Evolutionary conservation across 176 grass and related monocot genomes (phyloP).

Genomic region (Carex cristatella): DNA sequence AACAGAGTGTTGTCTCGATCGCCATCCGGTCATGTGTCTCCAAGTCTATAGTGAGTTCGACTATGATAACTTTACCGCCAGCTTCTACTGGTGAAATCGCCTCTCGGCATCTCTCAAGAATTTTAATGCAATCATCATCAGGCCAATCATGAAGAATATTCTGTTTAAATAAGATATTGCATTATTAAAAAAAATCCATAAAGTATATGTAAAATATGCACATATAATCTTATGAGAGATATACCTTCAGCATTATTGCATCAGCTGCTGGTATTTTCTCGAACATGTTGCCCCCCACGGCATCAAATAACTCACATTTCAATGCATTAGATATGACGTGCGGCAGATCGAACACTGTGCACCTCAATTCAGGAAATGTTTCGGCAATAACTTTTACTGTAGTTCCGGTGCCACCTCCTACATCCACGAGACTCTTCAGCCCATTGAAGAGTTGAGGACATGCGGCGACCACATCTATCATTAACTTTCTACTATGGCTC

Average conservation of each 20-base stretch:
- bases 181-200: not conserved
- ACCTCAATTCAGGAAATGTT: not conserved
- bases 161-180: not conserved
- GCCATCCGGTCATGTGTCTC: not conserved
- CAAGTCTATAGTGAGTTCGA: slow-evolving; percentile 2
- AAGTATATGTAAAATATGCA: not conserved
- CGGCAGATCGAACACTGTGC: slow-evolving; percentile 2
- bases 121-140: slow-evolving; percentile 29
- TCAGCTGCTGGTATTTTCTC: not conserved
- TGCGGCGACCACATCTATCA: not conserved
- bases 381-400: not conserved
- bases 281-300: not conserved
- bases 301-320: not conserved
- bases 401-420: not conserved
- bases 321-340: not conserved
- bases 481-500: not conserved
- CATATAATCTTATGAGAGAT: not conserved
- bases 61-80: slow-evolving; percentile 10
- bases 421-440: not conserved
- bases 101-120: slow-evolving; percentile 22
- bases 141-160: slow-evolving; percentile 25
- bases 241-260: not conserved
- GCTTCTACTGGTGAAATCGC: not conserved
- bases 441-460: not conserved
- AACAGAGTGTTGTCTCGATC: not conserved